Conservation (phyloP, 352 stramenopile species). For the Pythium dissimile region DNA sequence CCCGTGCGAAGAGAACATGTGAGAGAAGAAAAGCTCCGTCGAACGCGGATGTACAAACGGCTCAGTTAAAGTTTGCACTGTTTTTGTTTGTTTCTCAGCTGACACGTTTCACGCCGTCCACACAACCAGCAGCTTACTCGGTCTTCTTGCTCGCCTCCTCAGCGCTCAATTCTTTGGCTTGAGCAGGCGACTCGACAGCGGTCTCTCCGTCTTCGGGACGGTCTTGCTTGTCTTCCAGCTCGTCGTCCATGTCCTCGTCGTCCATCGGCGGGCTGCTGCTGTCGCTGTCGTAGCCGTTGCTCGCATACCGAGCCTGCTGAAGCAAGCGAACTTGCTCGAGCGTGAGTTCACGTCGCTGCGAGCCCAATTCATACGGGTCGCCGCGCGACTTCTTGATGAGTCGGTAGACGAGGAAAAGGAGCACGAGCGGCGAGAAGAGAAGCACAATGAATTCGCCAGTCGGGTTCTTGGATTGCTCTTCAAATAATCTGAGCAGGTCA, state of each 20-base stretch:
- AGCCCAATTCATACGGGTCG: conserved; percentile 27
- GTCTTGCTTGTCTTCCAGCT: background rate
- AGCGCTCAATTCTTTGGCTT: background rate
- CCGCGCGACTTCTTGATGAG: conserved; percentile 44
- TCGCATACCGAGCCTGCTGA: conserved; percentile 64
- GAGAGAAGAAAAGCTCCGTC: too few species aligned
- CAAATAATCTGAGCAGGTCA: conserved; percentile 35
- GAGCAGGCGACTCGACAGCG: background rate
- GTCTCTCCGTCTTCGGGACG: background rate
- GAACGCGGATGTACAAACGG: too few species aligned
- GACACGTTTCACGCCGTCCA: background rate
- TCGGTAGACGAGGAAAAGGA: conserved; percentile 47
- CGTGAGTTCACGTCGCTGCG: conserved; percentile 37
- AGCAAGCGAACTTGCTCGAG: conserved; percentile 66
- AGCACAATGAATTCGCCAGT: conserved; percentile 60
- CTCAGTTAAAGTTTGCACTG: too few species aligned
- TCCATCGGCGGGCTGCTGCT: conserved; percentile 21
- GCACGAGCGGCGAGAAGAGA: conserved; percentile 54
- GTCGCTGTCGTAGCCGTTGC: conserved; percentile 55
- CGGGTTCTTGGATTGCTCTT: conserved; percentile 69
- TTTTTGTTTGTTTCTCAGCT: too few species aligned
- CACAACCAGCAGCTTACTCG: background rate
- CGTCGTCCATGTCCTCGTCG: conserved; percentile 5
- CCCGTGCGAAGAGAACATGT: too few species aligned
- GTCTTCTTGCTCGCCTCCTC: conserved; percentile 5